Evolutionary conservation across 768 basidiomycete genomes (phyloP).

Genomic region (Collybiopsis confluens): DNA sequence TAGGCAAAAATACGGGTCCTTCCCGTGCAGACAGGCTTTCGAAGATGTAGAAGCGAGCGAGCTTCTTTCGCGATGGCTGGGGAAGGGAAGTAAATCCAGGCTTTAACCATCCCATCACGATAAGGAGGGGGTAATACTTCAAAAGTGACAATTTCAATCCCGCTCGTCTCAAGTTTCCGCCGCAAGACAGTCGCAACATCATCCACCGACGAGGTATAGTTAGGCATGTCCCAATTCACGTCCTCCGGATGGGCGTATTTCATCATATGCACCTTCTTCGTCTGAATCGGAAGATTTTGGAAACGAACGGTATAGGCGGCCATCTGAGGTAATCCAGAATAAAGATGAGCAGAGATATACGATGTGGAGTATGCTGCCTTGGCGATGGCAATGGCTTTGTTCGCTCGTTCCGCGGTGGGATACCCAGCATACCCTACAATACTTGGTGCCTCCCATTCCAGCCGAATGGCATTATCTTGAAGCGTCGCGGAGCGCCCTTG

Average conservation of each 20-base stretch:
- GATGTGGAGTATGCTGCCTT: slow-evolving; percentile 31
- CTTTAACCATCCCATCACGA: slow-evolving; percentile 42
- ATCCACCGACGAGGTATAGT: slow-evolving; percentile 31
- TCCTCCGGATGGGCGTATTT: slow-evolving; percentile 34
- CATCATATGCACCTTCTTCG: slow-evolving; percentile 30
- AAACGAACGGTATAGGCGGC: slow-evolving; percentile 61
- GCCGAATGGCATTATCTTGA: slow-evolving; percentile 49
- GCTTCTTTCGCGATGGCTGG: slow-evolving; percentile 49
- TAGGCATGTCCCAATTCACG: slow-evolving; percentile 36
- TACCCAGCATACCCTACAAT: slow-evolving; percentile 65
- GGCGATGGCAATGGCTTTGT: slow-evolving; percentile 43
- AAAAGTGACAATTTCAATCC: slow-evolving; percentile 31
- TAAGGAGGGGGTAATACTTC: slow-evolving; percentile 50
- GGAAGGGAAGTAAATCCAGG: slow-evolving; percentile 52
- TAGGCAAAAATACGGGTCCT: slow-evolving; percentile 43
- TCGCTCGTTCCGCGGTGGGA: slow-evolving; percentile 40
- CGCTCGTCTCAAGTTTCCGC: slow-evolving; percentile 26
- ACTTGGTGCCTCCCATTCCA: slow-evolving; percentile 58
- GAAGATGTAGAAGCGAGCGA: slow-evolving; percentile 40
- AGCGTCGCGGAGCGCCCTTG: slow-evolving; percentile 32
- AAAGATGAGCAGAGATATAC: slow-evolving; percentile 42
- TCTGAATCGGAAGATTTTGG: slow-evolving; percentile 32
- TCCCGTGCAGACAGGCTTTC: slow-evolving; percentile 42
- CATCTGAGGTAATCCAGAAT: slow-evolving; percentile 56
- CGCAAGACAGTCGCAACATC: slow-evolving; percentile 34